Conservation (phyloP, 2,329 filamentous ascomycete genomes). For the Cytospora paraplurivora region DNA sequence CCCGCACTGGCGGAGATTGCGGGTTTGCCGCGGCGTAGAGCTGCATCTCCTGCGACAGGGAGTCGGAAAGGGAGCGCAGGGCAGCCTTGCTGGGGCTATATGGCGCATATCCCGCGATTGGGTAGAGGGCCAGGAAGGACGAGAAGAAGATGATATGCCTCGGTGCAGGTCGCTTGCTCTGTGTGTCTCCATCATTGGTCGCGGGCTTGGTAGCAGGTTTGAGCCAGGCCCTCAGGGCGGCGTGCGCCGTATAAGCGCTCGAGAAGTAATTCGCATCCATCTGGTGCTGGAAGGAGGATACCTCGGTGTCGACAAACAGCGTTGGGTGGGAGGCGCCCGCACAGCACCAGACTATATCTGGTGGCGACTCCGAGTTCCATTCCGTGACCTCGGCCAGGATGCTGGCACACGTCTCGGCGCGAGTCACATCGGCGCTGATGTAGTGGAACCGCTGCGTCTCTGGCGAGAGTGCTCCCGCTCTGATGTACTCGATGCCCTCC, state of each 20-base stretch:
- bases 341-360: slow-evolving; percentile 69
- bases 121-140: slow-evolving; percentile 62
- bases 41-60: slow-evolving; percentile 60
- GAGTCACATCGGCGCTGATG: slow-evolving; percentile 67
- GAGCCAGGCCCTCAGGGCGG: slow-evolving; percentile 37
- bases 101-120: slow-evolving; percentile 64
- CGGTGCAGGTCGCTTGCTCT: slow-evolving; percentile 13
- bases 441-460: slow-evolving; percentile 62
- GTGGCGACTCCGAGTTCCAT: slow-evolving; percentile 61
- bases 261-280: slow-evolving; percentile 47
- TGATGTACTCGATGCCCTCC: slow-evolving; percentile 53
- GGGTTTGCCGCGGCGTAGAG: slow-evolving; percentile 39
- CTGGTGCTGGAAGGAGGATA: slow-evolving; percentile 38
- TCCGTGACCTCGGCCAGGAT: slow-evolving; percentile 59
- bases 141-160: slow-evolving; percentile 71
- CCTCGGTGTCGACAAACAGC: slow-evolving; percentile 42
- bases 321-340: slow-evolving; percentile 62
- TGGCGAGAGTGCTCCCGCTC: slow-evolving; percentile 37
- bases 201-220: slow-evolving; percentile 5
- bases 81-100: slow-evolving; percentile 70
- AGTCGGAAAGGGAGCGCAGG: slow-evolving; percentile 65
- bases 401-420: slow-evolving; percentile 56
- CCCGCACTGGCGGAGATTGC: slow-evolving; percentile 45
- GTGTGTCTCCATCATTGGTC: background rate
- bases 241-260: slow-evolving; percentile 43